Base-by-base conservation (phyloP, 2,329 filamentous ascomycete species). In the Bipolaris gigantea region DNA sequence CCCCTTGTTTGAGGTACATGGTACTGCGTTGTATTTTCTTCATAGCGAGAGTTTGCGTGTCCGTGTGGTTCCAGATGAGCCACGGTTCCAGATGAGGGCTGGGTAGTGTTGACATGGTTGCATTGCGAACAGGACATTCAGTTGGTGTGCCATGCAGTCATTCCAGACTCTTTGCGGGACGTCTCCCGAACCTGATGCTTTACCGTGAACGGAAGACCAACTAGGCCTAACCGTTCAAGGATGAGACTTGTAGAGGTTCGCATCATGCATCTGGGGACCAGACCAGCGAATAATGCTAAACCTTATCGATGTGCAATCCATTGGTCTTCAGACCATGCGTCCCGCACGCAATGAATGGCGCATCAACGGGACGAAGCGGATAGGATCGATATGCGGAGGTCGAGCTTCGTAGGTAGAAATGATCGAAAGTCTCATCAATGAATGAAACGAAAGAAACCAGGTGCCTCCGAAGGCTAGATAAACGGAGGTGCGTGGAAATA, bases 1-100 rank as follows among this genome's bases (percentile, higher is more conserved):
- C 63, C 66, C 68, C 61, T 73, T 64, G 62, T 32, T 23, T 56
- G 8, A 16, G 35, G 35, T 33, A 4, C 13, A 15, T 25, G 15
- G 10, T 21, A 19, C 10, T 6, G 38, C n/a, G n/a, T 38, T 38
- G 5, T 5, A 5, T 21, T 10, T 38, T 19, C 15, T 35, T 35
- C 5, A 16, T 36, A 27, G n/a, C n/a, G n/a, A n/a, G n/a, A n/a
- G 8, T 27, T 27, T 27, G 4, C 39, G 8, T 15, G 40, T 42
- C 5, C 16, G 8, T 18, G 13, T 30, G 10, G 40, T 18, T 40
- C 13, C 11, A 23, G 19, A 11, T 21, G 15, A 4, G 19, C 19
- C 15, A 15, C 7, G 13, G 19, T 11, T 27, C 27, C 27, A 13
- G 27, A 30, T 30, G 10, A 30, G 10, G 10, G 27, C 27, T 4